Conservation (phyloP, 768 basidiomycete species). For the Lactarius sanguifluus region DNA sequence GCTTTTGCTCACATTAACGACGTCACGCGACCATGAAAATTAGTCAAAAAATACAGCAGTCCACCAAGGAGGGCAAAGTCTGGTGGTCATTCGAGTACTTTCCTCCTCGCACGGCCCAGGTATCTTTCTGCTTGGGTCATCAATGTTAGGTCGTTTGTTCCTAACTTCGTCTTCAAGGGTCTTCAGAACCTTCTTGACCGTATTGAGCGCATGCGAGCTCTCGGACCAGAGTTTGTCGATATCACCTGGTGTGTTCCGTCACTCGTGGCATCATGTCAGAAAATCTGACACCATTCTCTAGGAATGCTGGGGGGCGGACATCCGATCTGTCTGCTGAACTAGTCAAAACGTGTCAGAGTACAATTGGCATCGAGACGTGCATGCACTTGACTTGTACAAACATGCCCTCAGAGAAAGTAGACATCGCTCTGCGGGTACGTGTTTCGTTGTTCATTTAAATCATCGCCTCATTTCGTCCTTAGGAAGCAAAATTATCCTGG, state of each 20-base stretch:
- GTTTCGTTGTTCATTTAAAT: conserved; percentile 2
- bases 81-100: conserved; percentile 99
- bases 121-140: conserved; percentile 38
- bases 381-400: conserved; percentile 99
- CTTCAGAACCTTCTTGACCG: conserved; percentile 96
- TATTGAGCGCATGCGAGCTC: conserved; percentile 94
- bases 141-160: conserved; percentile 11
- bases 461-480: conserved; percentile 20
- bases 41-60: conserved; percentile 88
- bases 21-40: conserved; percentile 70
- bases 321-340: conserved; percentile 92
- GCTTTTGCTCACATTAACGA: conserved; percentile 10
- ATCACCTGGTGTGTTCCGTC: conserved; percentile 74
- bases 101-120: conserved; percentile 93
- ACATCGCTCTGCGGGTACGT: conserved; percentile 77
- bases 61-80: conserved; percentile 77
- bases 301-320: conserved; percentile 96
- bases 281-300: conserved; percentile 36
- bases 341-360: conserved; percentile 89
- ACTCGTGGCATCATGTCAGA: conserved; percentile 12
- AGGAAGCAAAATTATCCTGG: conserved; percentile 91
- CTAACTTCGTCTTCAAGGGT: conserved; percentile 49
- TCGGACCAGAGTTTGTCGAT: conserved; percentile 97
- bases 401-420: conserved; percentile 96
- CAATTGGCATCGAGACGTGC: conserved; percentile 95